phyloP scores from a whole-genome alignment of 805 yeast genomes.

The Maudiozyma serrabonitensis region DNA sequence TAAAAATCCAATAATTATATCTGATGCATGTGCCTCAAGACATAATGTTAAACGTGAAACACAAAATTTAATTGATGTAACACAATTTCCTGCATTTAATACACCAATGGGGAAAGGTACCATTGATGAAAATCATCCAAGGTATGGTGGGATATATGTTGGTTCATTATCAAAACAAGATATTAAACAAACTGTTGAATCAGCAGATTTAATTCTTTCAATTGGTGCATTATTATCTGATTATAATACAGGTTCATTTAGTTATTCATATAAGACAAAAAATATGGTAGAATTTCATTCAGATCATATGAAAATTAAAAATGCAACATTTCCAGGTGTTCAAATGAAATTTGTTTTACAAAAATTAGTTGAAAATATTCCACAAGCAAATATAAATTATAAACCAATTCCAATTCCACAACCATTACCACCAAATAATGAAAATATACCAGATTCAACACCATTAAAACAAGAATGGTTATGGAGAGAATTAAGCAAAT shows the following conservation, averaged over 20 bases:
- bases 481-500: slow-evolving; percentile 48
- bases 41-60: slow-evolving; percentile 52
- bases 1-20: slow-evolving; percentile 53
- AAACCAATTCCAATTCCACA: slow-evolving; percentile 41
- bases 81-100: slow-evolving; percentile 66
- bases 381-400: slow-evolving; percentile 29
- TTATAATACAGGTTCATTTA: slow-evolving; percentile 74
- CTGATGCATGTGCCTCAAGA: slow-evolving; percentile 73
- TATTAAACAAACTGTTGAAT: slow-evolving; percentile 54
- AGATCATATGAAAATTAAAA: slow-evolving; percentile 51
- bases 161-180: slow-evolving; percentile 60
- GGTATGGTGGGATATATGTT: slow-evolving; percentile 69
- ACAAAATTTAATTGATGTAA: slow-evolving; percentile 41
- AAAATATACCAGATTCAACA: slow-evolving; percentile 30
- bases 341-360: slow-evolving; percentile 46
- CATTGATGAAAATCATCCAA: slow-evolving; percentile 51
- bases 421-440: slow-evolving; percentile 31
- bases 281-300: slow-evolving; percentile 65
- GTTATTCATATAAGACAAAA: slow-evolving; percentile 54
- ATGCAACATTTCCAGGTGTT: slow-evolving; percentile 52
- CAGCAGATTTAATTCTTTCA: slow-evolving; percentile 59
- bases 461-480: slow-evolving; percentile 48
- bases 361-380: slow-evolving; percentile 28
- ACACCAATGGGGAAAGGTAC: slow-evolving; percentile 80
- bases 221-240: slow-evolving; percentile 71